Conservation (phyloP, 495 filamentous ascomycete genomes). For the Hypomontagnella monticulosa region DNA sequence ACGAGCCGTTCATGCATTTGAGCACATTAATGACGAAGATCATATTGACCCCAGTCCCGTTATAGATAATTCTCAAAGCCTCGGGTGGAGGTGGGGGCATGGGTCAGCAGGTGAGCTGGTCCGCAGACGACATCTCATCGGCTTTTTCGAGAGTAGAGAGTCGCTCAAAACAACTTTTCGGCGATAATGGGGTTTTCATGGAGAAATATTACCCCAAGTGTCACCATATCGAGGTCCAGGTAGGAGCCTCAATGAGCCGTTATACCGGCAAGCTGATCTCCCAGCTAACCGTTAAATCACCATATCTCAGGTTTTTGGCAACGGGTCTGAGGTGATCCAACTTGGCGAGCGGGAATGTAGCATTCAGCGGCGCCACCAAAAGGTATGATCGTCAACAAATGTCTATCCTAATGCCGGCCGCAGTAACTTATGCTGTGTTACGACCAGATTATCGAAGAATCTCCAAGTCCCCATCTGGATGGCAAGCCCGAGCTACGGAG, state of each 20-base stretch:
- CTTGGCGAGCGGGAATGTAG: constrained; percentile 69
- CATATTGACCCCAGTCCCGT: not conserved
- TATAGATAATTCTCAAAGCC: constrained; percentile 51
- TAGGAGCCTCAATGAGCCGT: not conserved
- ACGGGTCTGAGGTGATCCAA: constrained; percentile 61
- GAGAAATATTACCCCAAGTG: constrained; percentile 62
- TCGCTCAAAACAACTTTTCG: constrained; percentile 33
- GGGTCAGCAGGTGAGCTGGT: constrained; percentile 56
- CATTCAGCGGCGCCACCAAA: constrained; percentile 62
- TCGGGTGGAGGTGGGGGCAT: constrained; percentile 64
- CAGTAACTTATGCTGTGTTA: constrained; percentile 44
- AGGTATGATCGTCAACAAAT: constrained; percentile 1
- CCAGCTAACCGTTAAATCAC: not conserved
- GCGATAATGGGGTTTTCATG: constrained; percentile 38
- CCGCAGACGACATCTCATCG: constrained; percentile 50
- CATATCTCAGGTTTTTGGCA: constrained; percentile 55
- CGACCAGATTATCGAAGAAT: constrained; percentile 50
- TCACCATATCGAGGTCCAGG: constrained; percentile 67
- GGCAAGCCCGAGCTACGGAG: constrained; percentile 56
- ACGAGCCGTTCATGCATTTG: not conserved
- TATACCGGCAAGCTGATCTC: not conserved
- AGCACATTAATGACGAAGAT: not conserved
- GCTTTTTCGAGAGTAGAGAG: constrained; percentile 46
- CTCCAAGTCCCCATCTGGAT: constrained; percentile 52
- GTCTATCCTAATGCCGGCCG: constrained; percentile 26